phyloP scores from a whole-genome alignment of 164 flowering plant species.

The Piper longum region DNA sequence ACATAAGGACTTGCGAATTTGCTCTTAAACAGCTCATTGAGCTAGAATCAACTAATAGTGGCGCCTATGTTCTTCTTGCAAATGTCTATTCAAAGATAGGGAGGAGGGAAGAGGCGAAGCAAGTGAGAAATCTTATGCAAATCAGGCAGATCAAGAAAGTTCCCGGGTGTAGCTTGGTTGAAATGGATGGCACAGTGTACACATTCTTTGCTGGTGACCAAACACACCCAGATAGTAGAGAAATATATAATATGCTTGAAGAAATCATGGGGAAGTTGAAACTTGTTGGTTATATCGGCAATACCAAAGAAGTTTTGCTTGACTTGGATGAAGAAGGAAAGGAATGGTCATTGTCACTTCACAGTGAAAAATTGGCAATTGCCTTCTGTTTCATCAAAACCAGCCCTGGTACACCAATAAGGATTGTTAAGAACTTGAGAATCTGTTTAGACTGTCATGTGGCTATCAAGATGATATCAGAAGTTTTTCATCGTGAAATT shows the following conservation, averaged over 20 bases:
- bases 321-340: conserved; percentile 29
- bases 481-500: conserved; percentile 18
- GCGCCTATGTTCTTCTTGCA: conserved; percentile 30
- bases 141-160: conserved; percentile 16
- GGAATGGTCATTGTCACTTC: conserved; percentile 17
- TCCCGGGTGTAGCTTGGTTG: conserved; percentile 33
- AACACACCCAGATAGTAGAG: conserved; percentile 17
- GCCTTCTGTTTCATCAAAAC: conserved; percentile 20
- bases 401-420: conserved; percentile 15
- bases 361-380: conserved; percentile 24
- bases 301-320: conserved; percentile 20
- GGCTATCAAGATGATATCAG: conserved; percentile 24
- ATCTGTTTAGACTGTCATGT: conserved; percentile 24
- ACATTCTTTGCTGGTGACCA: conserved; percentile 26
- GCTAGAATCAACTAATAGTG: conserved; percentile 21
- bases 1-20: conserved; percentile 19
- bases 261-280: conserved; percentile 23
- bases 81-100: conserved; percentile 29
- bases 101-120: conserved; percentile 19
- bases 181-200: conserved; percentile 23
- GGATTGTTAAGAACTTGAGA: conserved; percentile 25
- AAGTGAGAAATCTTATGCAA: conserved; percentile 24
- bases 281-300: conserved; percentile 16
- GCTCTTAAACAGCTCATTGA: conserved; percentile 18
- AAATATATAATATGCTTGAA: conserved; percentile 22